Evolutionary conservation across 1,284 basidiomycete species (phyloP).

Genomic region (Ustilago sp.): DNA sequence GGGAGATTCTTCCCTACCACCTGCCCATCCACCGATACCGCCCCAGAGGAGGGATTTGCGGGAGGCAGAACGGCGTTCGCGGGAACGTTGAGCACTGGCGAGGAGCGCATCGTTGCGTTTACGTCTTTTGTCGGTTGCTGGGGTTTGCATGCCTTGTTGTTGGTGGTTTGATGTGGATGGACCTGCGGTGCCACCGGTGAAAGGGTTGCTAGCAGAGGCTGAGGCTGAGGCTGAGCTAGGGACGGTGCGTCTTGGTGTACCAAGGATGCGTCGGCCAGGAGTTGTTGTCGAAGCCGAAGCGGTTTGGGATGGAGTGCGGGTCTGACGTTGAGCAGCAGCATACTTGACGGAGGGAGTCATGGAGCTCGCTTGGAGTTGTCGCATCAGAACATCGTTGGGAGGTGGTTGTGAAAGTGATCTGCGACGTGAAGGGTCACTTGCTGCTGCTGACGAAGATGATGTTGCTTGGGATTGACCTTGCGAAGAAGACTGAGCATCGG

Average conservation of each 20-base stretch:
- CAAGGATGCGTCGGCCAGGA: conserved; percentile 36
- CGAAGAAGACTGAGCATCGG: conserved; percentile 5
- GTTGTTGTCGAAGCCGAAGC: conserved; percentile 22
- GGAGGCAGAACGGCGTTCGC: conserved; percentile 26
- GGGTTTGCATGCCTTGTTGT: conserved; percentile 40
- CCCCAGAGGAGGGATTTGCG: conserved; percentile 49
- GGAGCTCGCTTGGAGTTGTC: conserved; percentile 35
- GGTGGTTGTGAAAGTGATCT: conserved; percentile 51
- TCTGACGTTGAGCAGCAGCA: conserved; percentile 19
- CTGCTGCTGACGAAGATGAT: conserved; percentile 1
- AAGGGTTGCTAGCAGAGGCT: conserved; percentile 13
- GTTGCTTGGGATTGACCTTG: conserved; percentile 3
- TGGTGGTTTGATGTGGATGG: conserved; percentile 8
- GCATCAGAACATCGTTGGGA: conserved; percentile 45
- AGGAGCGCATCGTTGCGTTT: conserved; percentile 50
- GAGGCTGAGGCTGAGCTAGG: conserved; percentile 27
- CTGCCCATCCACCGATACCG: conserved; percentile 51
- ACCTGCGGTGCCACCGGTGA: conserved; percentile 3
- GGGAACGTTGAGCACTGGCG: conserved; percentile 41
- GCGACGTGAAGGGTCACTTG: conserved; percentile 22
- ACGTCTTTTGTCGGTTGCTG: conserved; percentile 47
- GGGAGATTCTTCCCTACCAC: conserved; percentile 52
- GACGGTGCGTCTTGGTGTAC: conserved; percentile 27
- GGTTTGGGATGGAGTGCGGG: conserved; percentile 29
- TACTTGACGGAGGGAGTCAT: conserved; percentile 38